Evolutionary conservation across 179 eudicot species (phyloP), one percentile per base, ranked within the genome.

Genomic region (Nepenthes alata): DNA sequence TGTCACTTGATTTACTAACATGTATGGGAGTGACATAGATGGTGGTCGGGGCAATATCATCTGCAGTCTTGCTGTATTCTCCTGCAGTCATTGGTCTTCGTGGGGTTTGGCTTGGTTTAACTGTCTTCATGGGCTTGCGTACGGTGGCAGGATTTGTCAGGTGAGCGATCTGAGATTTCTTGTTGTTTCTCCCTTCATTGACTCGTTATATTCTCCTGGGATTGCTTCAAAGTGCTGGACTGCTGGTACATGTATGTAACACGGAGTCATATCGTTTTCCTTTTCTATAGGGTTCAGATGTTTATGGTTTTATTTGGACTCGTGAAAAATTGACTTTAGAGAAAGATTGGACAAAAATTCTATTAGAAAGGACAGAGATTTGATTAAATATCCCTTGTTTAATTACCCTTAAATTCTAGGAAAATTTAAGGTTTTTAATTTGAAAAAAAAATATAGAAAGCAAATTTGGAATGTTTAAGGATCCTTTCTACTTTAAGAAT

Each of bases 91-190:
- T 80, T 35, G 96, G 96, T 62, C 90, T 93, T 69, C 87, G 70
- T 63, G 98, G 96, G 58, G 96, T 93, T 64, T 93, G 98, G 98
- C 63, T 80, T 4, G 95, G 98, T 51, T 65, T 93, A 80, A 76
- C 90, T 55, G 68, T 87, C 63, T 85, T 93, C 57, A 93, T 93
- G 98, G 88, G 78, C 61, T 72, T 89, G 64, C 87, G 96, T 15
- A 75, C 65, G 67, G 75, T 74, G 48, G 96, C 96, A 9, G 98
- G 98, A 61, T 72, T 49, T 74, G 52, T 83, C 77, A 89, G 96
- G 98, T 91, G 60, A 70, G 57, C 4, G 39, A 9, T 57, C 2
- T 35, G 38, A 10, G 11, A 9, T 34, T 10, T 35, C 36, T 15
- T 57, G 1, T 9, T 57, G 11, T 25, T 57, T 7, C 7, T 35